Evolutionary conservation across 768 basidiomycete species (phyloP).

Genomic region (Tylopilus sp.): DNA sequence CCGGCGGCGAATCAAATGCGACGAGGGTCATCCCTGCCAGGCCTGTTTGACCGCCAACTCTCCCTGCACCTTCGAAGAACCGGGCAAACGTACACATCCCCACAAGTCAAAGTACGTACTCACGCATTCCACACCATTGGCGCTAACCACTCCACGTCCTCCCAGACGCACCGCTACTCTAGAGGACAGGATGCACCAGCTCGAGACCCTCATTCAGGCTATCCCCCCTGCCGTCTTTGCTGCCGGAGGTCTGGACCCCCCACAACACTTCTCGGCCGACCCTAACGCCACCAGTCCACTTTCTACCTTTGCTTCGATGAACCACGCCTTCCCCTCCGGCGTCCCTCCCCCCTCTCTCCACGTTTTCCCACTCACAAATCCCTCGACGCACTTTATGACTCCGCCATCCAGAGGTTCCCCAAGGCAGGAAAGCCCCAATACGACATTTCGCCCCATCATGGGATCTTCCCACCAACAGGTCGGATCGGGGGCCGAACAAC

Average conservation of each 20-base stretch:
- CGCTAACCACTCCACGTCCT: neutral
- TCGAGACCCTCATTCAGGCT: conserved; percentile 80
- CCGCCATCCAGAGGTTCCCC: conserved; percentile 41
- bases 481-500: conserved; percentile 36
- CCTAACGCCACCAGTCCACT: conserved; percentile 32
- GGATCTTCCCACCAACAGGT: conserved; percentile 30
- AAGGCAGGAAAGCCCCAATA: conserved; percentile 43
- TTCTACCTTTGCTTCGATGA: conserved; percentile 38
- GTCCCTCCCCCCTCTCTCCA: conserved; percentile 78
- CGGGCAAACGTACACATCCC: conserved; percentile 79
- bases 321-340: conserved; percentile 46
- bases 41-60: conserved; percentile 82
- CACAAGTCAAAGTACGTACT: conserved; percentile 80
- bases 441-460: conserved; percentile 40
- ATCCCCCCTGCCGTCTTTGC: conserved; percentile 80
- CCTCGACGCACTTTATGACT: conserved; percentile 70
- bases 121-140: neutral
- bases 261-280: conserved; percentile 33
- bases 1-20: conserved; percentile 81
- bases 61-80: conserved; percentile 83
- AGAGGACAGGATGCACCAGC: conserved; percentile 85
- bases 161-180: conserved; percentile 73
- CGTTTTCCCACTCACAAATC: conserved; percentile 75
- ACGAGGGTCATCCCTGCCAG: conserved; percentile 87
- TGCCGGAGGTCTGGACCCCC: conserved; percentile 44